phyloP scores from a whole-genome alignment of 495 filamentous ascomycete genomes.

The Cercophora newfieldiana region DNA sequence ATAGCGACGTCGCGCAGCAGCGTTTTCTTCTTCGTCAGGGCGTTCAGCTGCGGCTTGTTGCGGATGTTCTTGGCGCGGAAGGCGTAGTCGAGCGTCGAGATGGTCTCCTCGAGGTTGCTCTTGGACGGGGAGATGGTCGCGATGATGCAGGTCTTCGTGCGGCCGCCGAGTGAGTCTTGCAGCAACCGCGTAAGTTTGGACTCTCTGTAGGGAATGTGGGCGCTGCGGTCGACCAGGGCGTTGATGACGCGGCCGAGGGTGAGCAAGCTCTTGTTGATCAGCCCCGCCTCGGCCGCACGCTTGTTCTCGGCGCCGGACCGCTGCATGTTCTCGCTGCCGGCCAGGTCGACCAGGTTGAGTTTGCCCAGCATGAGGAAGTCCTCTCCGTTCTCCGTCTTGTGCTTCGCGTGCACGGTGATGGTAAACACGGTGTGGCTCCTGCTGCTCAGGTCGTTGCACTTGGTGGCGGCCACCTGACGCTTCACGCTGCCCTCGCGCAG shows the following conservation, averaged over 20 bases:
- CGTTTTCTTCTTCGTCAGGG: conserved; percentile 88
- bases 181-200: conserved; percentile 93
- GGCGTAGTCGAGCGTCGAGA: conserved; percentile 95
- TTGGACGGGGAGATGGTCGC: conserved; percentile 93
- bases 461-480: conserved; percentile 96
- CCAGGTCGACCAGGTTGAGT: conserved; percentile 92
- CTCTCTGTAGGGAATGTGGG: conserved; percentile 94
- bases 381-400: conserved; percentile 71
- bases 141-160: conserved; percentile 97
- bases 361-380: conserved; percentile 91
- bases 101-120: conserved; percentile 94
- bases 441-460: conserved; percentile 96
- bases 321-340: conserved; percentile 96
- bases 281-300: conserved; percentile 87
- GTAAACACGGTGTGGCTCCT: conserved; percentile 97
- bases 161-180: conserved; percentile 93
- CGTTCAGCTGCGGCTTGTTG: conserved; percentile 95
- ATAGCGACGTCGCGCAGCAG: conserved; percentile 82
- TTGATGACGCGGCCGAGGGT: conserved; percentile 97
- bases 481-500: conserved; percentile 86
- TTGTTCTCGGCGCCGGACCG: conserved; percentile 97
- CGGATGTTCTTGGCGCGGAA: conserved; percentile 97
- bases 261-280: conserved; percentile 97
- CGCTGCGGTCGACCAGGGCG: conserved; percentile 85
- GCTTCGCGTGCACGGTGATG: conserved; percentile 84